Base-by-base conservation (phyloP, 2,329 filamentous ascomycete genomes). In the Alternaria sp. region DNA sequence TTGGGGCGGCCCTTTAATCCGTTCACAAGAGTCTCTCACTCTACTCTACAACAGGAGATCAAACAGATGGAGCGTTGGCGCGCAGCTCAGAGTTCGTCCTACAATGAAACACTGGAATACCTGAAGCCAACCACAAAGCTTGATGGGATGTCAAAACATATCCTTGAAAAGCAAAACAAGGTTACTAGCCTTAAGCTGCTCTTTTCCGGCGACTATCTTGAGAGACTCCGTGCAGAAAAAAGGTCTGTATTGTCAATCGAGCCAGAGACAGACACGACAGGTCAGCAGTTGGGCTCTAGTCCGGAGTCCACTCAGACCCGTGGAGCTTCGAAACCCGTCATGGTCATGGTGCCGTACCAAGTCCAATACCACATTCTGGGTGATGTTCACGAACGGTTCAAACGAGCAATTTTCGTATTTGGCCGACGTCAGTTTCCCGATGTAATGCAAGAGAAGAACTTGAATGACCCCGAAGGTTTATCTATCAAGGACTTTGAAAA, bases 401-500 rank as follows among this genome's bases (percentile, higher is more conserved):
- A 50, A 28, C 23, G n/a, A n/a, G 47, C n/a, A 1, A 11, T 54
- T 2, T 54, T 54, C 20, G 30, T 7, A 54, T 54, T 50, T 20
- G 47, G 47, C 47, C 25, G 10, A 50, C 23, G 47, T 18, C 2
- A 28, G 0, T 30, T 50, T 30, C 47, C 47, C 25, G 14, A 50
- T 9, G 14, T 28, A n/a, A 50, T 50, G 47, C 47, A 50, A 28
- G 23, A 28, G 25, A 28, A 50, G 30, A 33, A 21, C 43, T 43
- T 43, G 26, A 28, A n/a, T 18, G 26, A 50, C 25, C 37, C 47
- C 4, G 55, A 63, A 26, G 41, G 41, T 30, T n/a, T 63, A 28
- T 37, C 55, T n/a, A 26, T 58, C 21, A 9, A 4, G 37, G 55
- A 28, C 11, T 58, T 58, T 30, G 47, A 28, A 28, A 12, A 20